Base-by-base conservation (phyloP, 306 rosid genomes). In the Quercus variabilis region DNA sequence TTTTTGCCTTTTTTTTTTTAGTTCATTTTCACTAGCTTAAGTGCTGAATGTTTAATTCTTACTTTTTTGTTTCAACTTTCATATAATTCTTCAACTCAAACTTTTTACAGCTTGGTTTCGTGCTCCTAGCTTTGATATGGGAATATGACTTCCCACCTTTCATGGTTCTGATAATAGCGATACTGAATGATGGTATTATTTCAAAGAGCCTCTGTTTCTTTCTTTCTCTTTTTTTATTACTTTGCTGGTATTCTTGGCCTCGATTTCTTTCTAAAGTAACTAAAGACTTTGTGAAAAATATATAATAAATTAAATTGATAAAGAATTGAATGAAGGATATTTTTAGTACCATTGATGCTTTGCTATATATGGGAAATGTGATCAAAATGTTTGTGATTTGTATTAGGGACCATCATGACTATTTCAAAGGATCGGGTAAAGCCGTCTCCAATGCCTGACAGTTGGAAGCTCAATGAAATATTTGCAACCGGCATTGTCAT, bases 81-180 rank as follows among this genome's bases (percentile, higher is more conserved):
- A 64, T 85, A 11, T 77, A 77, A 75, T 69, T 8, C 55, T 30
- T 72, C 65, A 71, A 74, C 57, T 81, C 18, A 74, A 81, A 43
- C 69, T 54, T 83, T 74, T 80, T 81, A 84, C 97, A 93, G 97
- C 96, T 93, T 83, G 97, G 97, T 76, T 93, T 91, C 23, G 88
- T 88, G 76, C 96, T 93, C 77, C 87, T 93, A 62, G 94, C 97
- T 14, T 80, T 91, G 87, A 93, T 93, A 76, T 93, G 97, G 97
- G 94, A 91, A 83, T 91, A 89, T 76, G 96, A 93, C 77, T 93
- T 93, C 87, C 97, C 96, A 69, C 96, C 96, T 72, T 93, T 93
- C 90, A 93, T 93, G 97, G 97, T 93, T 82, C 87, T 93, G 80
- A 89, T 91, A 54, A 83, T 93, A 80, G 96, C 97, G n/a, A 93